Conservation (phyloP, 202 grass and related monocot species). For the Digitaria exilis region DNA sequence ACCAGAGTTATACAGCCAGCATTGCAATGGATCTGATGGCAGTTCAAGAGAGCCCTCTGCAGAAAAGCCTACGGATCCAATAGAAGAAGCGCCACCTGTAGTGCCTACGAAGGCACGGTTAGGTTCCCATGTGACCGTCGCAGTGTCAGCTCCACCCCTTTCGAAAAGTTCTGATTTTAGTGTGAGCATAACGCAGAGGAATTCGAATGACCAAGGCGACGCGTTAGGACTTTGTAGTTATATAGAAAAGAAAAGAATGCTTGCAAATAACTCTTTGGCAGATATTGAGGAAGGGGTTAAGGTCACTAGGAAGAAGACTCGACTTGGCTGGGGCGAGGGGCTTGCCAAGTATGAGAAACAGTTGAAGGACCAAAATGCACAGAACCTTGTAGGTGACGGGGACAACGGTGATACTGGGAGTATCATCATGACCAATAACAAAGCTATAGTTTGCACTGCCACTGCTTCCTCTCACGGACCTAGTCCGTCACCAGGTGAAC, state of each 20-base stretch:
- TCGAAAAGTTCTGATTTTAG: background rate
- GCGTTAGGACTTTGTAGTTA: background rate
- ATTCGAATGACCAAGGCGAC: background rate
- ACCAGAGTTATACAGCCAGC: background rate
- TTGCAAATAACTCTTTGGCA: background rate
- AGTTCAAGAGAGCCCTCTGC: background rate
- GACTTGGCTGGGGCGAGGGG: constrained; percentile 48
- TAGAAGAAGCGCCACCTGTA: background rate
- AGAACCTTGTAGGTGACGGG: background rate
- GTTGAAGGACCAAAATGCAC: constrained; percentile 11
- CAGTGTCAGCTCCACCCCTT: background rate
- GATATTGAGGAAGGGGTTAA: constrained; percentile 18
- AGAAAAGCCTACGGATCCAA: background rate
- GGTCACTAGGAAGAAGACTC: constrained; percentile 44
- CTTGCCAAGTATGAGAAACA: constrained; percentile 59
- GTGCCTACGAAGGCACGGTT: background rate
- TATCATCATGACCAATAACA: background rate
- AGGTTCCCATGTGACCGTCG: background rate
- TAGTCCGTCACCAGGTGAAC: background rate
- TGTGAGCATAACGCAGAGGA: background rate
- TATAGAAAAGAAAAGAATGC: background rate
- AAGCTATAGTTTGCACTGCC: background rate
- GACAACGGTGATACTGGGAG: background rate
- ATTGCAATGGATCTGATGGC: background rate
- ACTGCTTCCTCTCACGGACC: background rate